Evolutionary conservation across 805 yeast genomes (phyloP).

Genomic region (Lipomyces orientalis): DNA sequence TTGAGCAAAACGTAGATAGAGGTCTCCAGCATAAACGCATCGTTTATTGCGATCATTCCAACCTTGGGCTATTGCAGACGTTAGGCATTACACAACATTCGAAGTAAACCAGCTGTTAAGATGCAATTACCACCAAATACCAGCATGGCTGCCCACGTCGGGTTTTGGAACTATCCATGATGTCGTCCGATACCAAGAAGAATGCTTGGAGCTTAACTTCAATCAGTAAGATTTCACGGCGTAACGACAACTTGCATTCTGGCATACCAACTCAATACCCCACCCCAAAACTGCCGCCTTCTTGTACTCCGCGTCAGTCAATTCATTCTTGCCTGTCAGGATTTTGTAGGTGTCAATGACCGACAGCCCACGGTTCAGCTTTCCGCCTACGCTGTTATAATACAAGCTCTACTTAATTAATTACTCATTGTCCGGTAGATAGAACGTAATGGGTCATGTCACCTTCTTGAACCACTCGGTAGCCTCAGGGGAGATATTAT

Average conservation of each 20-base stretch:
- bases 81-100: not conserved
- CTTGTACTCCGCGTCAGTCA: constrained; percentile 72
- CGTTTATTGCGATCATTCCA: constrained; percentile 94
- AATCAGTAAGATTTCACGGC: not conserved
- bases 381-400: constrained; percentile 96
- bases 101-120: not conserved
- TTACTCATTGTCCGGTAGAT: not conserved
- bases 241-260: not conserved
- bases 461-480: constrained; percentile 76
- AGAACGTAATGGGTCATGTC: not conserved
- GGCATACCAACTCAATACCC: constrained; percentile 74
- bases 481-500: constrained; percentile 87
- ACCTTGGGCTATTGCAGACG: constrained; percentile 58
- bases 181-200: constrained; percentile 96
- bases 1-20: constrained; percentile 88
- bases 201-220: constrained; percentile 75
- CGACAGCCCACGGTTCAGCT: constrained; percentile 92
- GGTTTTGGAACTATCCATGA: constrained; percentile 96
- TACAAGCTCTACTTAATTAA: constrained; percentile 53
- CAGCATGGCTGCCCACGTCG: constrained; percentile 99
- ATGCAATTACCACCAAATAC: constrained; percentile 58
- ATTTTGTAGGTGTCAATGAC: constrained; percentile 91
- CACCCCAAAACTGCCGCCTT: constrained; percentile 91
- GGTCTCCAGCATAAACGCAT: constrained; percentile 95
- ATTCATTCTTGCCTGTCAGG: constrained; percentile 69